Evolutionary conservation across 2,329 filamentous ascomycete genomes (phyloP), one percentile per base, ranked within the genome.

Genomic region (Myriosclerotinia curreyana): DNA sequence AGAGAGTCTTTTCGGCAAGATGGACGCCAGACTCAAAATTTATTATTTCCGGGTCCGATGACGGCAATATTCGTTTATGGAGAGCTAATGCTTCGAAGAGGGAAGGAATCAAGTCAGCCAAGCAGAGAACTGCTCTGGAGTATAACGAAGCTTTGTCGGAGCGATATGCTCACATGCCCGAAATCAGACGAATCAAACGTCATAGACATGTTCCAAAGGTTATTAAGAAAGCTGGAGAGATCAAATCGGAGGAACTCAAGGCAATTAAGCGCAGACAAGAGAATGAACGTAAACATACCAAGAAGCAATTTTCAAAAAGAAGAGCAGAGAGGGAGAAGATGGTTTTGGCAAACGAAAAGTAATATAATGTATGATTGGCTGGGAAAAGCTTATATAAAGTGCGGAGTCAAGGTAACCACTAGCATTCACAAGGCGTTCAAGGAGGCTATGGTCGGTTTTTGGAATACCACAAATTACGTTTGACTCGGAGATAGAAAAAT

Each of bases 191-290:
- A 62, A 99, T 99, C 76, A 88, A 88, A 72, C 85, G 92, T 60
- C 95, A 99, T 77, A 86, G 95, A 67, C 95, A 98, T 78, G 79
- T 97, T 67, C 95, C 95, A 25, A 91, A 92, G 81, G 86, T 92
- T 64, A 86, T 98, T 69, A 97, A 96, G 87, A 98, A 97, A 85
- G 94, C 94, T 5, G 87, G 84, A 56, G 90, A 96, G 81, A 98
- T 98, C 79, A 99, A 99, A 86, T 80, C 80, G 65, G 92, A 96
- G 74, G 95, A 98, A 77, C 77, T 97, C 72, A 87, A 86, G 77
- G 85, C 91, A 42, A 90, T 97, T 76, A 96, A 96, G 86, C 83
- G 91, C 71, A 87, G 87, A 71, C 91, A 96, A 73, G 95, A 99
- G 81, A 99, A 99, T 75, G 91, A 96, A 78, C 84, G 95, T 69